Evolutionary conservation across 306 rosid genomes (phyloP).

Genomic region (Oxytropis ochrocephala): DNA sequence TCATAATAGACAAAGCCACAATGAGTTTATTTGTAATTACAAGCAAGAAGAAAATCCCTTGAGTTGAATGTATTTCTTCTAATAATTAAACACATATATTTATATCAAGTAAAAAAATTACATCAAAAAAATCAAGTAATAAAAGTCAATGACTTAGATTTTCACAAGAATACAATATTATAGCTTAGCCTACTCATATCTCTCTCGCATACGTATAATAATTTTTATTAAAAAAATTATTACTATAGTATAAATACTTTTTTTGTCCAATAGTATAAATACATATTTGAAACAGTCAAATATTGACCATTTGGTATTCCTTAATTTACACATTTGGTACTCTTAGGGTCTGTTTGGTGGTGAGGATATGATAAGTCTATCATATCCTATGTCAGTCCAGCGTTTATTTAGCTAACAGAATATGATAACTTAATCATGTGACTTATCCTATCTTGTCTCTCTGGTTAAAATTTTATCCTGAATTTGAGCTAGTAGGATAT

Average conservation of each 20-base stretch:
- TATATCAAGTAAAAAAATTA: background rate
- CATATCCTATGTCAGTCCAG: too few relatives aligned
- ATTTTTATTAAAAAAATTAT: too few relatives aligned
- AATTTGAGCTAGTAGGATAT: too few relatives aligned
- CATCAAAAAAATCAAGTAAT: background rate
- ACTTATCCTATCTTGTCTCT: too few relatives aligned
- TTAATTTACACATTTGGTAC: background rate
- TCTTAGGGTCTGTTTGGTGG: too few relatives aligned
- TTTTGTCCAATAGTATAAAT: background rate
- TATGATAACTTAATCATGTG: too few relatives aligned
- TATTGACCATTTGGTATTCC: background rate
- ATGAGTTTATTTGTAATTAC: conserved; percentile 2
- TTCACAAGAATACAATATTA: conserved; percentile 1
- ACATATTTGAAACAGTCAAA: background rate
- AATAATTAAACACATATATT: background rate
- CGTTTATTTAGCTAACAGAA: too few relatives aligned
- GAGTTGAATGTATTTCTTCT: background rate
- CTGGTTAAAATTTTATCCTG: too few relatives aligned
- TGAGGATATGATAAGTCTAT: too few relatives aligned
- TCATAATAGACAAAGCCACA: background rate
- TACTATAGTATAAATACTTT: background rate
- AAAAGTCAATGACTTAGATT: conserved; percentile 13
- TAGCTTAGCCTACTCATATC: background rate
- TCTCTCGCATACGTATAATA: background rate
- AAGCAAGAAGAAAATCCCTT: background rate